Base-by-base conservation (phyloP, 1,284 basidiomycete species). In the Testicularia cyperi region DNA sequence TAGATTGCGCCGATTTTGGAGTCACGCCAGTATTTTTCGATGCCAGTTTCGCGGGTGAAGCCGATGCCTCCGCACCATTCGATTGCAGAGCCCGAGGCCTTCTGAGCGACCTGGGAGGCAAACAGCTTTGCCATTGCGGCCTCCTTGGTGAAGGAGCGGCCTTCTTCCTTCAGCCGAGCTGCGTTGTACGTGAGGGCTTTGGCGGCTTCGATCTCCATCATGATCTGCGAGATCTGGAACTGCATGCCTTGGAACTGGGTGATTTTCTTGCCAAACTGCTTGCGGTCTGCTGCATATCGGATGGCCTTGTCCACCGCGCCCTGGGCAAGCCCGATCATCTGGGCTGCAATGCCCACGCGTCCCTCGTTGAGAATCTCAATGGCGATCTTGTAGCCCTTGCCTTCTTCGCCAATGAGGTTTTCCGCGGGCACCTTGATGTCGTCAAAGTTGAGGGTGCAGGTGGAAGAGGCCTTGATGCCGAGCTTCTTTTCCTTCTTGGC, bases 401-500 rank as follows among this genome's bases (percentile, higher is more conserved):
- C 95, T 70, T 87, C 87, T 39, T 88, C 88, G 16, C 95, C 94
- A 66, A 99, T 86, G 49, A 99, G 79, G 77, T 98, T 97, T 79
- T 89, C 91, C 44, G 84, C 86, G 5, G 94, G 95, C 31, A 99
- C 83, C 68, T 85, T 87, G 74, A 98, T 80, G 75, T 96, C 91
- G 80, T 99, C 95, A 77, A 99, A 95, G 80, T 88, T 90, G 61
- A 99, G 83, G 1, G 90, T 86, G 78, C 94, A 99, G 1, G 94
- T 98, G 18, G 91, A 95, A n/a, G 90, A 94, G 0, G 94, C 92
- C 40, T 88, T 83, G 77, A 98, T 98, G 51, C 94, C 94, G 43
- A 98, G 85, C 80, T 99, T 99, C 79, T 94, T 86, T 79, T 99
- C 94, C 81, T 97, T 97, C 83, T 99, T 99, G 34, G 92, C 92